phyloP scores from a whole-genome alignment of 148 eudicot genomes.

The Vaccinium vitisidaea region DNA sequence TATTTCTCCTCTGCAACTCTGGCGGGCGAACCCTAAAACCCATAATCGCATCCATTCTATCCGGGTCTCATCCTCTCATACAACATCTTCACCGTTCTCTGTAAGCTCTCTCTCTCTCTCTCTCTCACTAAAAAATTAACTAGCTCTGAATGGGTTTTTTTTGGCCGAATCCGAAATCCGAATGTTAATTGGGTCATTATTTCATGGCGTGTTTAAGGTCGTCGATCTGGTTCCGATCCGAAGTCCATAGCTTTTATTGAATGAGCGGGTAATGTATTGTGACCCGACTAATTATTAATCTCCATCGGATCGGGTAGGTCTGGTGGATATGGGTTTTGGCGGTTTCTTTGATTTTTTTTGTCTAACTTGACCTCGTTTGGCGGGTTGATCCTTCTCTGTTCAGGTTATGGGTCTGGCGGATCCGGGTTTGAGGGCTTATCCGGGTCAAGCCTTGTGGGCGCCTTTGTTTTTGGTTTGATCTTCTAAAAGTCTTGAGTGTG shows the following conservation, averaged over 20 bases:
- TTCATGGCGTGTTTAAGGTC: background rate
- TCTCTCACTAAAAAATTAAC: background rate
- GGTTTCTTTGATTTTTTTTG: background rate
- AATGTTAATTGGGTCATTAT: background rate
- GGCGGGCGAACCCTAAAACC: constrained; percentile 12
- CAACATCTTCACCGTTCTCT: background rate
- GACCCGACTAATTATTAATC: background rate
- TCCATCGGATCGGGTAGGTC: constrained; percentile 1
- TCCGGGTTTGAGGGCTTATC: background rate
- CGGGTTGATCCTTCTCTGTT: constrained; percentile 8
- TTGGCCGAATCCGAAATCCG: constrained; percentile 10
- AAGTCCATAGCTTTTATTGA: background rate
- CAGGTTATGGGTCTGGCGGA: background rate
- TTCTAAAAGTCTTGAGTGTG: background rate
- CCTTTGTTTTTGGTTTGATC: background rate
- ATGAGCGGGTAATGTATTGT: background rate
- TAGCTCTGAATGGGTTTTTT: background rate
- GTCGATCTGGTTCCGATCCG: background rate
- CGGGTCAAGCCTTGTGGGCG: background rate
- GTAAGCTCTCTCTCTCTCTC: constrained; percentile 3
- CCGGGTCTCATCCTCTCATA: background rate
- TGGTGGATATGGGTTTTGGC: background rate
- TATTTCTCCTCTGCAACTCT: background rate
- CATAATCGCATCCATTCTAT: background rate
- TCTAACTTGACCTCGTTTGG: background rate